Percentiles rank a stretch among this genome's conserved stretches.
These are phyloP conservation scores for Solanum sparsipilum DNA, from an alignment of 257 asterid species.

Conservation along the genomic window DNA sequence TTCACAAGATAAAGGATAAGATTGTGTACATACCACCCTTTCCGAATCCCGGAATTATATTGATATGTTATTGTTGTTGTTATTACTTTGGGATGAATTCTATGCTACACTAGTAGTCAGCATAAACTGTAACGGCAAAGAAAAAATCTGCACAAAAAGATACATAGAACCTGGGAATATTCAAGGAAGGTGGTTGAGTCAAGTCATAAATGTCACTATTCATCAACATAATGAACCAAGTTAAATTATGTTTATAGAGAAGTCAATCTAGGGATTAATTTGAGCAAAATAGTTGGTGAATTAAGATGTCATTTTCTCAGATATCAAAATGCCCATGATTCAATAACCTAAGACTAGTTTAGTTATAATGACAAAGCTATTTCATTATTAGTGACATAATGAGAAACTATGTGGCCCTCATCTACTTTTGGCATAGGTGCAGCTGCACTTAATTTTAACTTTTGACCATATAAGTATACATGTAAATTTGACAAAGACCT, in stretches of 20 bases:
- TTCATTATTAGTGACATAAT: neutral
- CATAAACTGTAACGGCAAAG: neutral
- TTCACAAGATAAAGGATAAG: no score
- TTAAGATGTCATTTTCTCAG: neutral
- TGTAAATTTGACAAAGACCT: neutral
- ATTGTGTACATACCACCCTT: neutral
- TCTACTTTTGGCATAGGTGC: neutral
- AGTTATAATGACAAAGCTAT: neutral
- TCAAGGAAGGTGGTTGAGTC: neutral
- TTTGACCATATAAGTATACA: neutral
- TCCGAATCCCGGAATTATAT: accelerated
- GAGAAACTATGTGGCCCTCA: neutral
- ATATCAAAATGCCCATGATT: neutral
- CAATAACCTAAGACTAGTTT: neutral
- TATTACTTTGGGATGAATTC: neutral
- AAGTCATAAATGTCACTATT: neutral
- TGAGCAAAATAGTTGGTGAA: neutral
- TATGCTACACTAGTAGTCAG: neutral
- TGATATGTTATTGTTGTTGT: neutral
- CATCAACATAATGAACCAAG: neutral
- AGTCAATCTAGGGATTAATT: neutral
- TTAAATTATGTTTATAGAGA: neutral
- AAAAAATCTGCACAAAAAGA: neutral
- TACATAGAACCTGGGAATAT: neutral
- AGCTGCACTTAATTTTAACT: neutral